A percentile compares a stretch with the other conserved stretches of the same genome.
Evolutionary conservation across 2,329 filamentous ascomycete genomes (phyloP).

Genomic region (Didymosphaeria variabile): DNA sequence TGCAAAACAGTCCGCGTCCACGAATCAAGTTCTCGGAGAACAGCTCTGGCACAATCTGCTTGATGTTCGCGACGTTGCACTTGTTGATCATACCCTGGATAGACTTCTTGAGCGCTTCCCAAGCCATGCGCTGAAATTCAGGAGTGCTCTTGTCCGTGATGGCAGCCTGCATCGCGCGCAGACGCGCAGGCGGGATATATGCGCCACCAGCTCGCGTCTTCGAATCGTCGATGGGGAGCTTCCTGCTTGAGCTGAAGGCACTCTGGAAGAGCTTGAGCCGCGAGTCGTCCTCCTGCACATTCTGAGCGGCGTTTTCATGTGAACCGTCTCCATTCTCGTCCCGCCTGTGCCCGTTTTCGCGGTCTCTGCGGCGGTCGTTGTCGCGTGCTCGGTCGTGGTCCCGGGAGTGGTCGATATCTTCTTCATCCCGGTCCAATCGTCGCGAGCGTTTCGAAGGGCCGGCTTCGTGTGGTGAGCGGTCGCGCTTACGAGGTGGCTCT

Average conservation of each 20-base stretch:
- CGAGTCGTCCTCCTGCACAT: slow-evolving; percentile 43
- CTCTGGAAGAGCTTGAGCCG: slow-evolving; percentile 48
- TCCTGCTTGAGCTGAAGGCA: slow-evolving; percentile 63
- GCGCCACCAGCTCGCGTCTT: slow-evolving; percentile 94
- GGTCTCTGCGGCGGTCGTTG: slow-evolving; percentile 71
- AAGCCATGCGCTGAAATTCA: slow-evolving; percentile 98
- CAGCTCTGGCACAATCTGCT: slow-evolving; percentile 93
- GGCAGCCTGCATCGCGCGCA: slow-evolving; percentile 92
- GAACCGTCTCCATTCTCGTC: slow-evolving; percentile 48
- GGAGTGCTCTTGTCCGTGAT: slow-evolving; percentile 97
- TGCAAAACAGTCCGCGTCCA: slow-evolving; percentile 90
- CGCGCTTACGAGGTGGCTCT: slow-evolving; percentile 60
- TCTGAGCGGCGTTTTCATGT: slow-evolving; percentile 26
- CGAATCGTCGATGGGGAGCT: slow-evolving; percentile 88
- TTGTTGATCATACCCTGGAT: slow-evolving; percentile 99
- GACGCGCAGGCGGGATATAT: slow-evolving; percentile 91
- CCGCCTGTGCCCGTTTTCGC: slow-evolving; percentile 65
- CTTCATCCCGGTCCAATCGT: slow-evolving; percentile 55
- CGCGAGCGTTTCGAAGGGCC: slow-evolving; percentile 51
- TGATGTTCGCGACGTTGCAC: slow-evolving; percentile 98
- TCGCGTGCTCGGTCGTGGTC: slow-evolving; percentile 72
- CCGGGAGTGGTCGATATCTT: slow-evolving; percentile 65
- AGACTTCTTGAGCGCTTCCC: slow-evolving; percentile 98
- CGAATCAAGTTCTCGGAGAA: slow-evolving; percentile 94
- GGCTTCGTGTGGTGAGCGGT: slow-evolving; percentile 59